A percentile compares a stretch with the other conserved stretches of the same genome.
These are phyloP conservation scores for Albophoma yamanashiensis DNA, from an alignment of 2,329 filamentous ascomycete genomes.

Conservation along the genomic window DNA sequence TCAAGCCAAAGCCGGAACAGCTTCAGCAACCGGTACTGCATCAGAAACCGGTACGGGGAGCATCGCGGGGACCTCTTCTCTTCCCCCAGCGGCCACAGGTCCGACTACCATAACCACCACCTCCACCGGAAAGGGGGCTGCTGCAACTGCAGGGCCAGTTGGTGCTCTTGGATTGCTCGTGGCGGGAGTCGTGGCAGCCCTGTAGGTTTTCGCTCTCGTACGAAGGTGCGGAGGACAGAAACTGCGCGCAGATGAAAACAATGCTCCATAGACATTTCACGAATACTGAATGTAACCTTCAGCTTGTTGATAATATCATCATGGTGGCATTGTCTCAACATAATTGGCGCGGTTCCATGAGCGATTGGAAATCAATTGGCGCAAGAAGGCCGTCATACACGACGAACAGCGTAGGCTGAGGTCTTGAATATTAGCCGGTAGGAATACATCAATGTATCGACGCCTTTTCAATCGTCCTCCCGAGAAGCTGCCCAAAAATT, in stretches of 20 bases:
- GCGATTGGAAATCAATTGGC: no score
- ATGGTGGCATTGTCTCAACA: neutral
- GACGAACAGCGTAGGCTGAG: no score
- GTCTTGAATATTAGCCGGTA: no score
- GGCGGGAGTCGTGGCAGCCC: conserved; percentile 1
- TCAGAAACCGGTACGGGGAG: neutral
- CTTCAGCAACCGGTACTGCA: neutral
- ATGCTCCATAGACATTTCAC: no score
- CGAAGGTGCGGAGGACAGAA: neutral
- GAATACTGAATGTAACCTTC: neutral
- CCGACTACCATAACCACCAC: neutral
- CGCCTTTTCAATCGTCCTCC: no score
- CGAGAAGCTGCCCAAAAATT: no score
- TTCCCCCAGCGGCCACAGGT: neutral
- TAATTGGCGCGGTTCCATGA: no score
- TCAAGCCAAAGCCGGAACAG: conserved; percentile 1
- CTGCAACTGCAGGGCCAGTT: conserved; percentile 1
- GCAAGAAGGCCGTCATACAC: no score
- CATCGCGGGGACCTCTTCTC: neutral
- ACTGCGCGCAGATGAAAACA: neutral
- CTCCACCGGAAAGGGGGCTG: conserved; percentile 1
- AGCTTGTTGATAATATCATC: no score
- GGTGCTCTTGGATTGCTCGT: neutral
- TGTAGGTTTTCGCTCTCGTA: neutral
- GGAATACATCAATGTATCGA: no score